Evolutionary conservation across 139 green algal genomes (phyloP), one percentile per base, ranked within the genome.

Genomic region (Tetraselmis striata): DNA sequence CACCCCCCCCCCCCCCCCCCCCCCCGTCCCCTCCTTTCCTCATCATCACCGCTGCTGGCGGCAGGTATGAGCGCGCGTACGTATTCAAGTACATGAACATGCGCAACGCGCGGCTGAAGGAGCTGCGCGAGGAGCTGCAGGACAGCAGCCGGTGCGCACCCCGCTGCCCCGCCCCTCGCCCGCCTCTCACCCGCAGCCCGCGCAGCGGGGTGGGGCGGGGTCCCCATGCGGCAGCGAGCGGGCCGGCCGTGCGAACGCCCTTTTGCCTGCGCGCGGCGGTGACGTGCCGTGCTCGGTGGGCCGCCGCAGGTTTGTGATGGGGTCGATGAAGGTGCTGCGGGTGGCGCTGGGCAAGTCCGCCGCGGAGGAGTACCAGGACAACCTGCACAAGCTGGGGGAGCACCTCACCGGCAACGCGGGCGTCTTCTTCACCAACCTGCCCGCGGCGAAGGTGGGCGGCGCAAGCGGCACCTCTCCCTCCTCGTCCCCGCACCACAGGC

Each of bases 51-150:
- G 2, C 74, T 29, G 74, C 23, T 77, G 5, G 45, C 18, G 5
- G 45, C 45, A 67, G 45, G 45, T 67, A 67, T 67, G 45, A 67
- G 45, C 45, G 45, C 23, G 82, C 97, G 0, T 99, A 97, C 82
- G 77, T 98, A 0, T 97, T 98, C 82, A 84, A 86, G 27, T 93
- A 95, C 59, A 79, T 93, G 29, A 98, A 99, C 88, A 96, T 98
- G 88, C 89, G 96, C 2, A 99, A 97, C 59, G 95, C 96, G 74
- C 90, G 91, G 58, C 96, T 99, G 84, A 98, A 99, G 87, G 88
- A 96, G 83, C 86, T 99, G 29, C 83, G 95, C 23, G 91, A 98
- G 5, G 89, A 97, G 80, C 83, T 89, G 23, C 32, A 89, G 26
- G 91, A 91, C 0, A 92, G 76, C 77, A 94, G 92, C 93, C 95